Evolutionary conservation across 169 alveolate species (phyloP).

Genomic region (Cryptosporidium meleagridis): DNA sequence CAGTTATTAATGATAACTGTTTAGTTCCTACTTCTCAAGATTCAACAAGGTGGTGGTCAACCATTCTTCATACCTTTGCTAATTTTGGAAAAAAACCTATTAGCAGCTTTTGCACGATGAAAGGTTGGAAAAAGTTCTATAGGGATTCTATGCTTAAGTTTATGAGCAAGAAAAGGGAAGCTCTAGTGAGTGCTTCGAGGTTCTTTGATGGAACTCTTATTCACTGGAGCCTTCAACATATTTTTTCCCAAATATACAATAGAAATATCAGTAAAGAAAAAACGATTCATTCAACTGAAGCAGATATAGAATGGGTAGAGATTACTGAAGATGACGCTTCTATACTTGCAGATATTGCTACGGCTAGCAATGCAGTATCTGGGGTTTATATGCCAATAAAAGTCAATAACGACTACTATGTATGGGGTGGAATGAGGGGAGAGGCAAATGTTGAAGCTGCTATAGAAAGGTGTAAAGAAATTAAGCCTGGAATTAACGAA

Average conservation of each 20-base stretch:
- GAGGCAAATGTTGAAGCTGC: constrained; percentile 66
- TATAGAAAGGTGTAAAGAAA: constrained; percentile 61
- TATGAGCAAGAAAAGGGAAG: constrained; percentile 35
- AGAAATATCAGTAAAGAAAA: neutral
- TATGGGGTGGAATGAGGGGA: constrained; percentile 74
- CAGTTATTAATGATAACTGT: constrained; percentile 40
- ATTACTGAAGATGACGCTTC: constrained; percentile 27
- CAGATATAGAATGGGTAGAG: constrained; percentile 14
- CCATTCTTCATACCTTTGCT: constrained; percentile 42
- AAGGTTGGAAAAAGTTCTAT: constrained; percentile 55
- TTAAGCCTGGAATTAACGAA: constrained; percentile 44
- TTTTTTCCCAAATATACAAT: constrained; percentile 13
- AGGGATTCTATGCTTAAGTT: constrained; percentile 28
- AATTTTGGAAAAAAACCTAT: constrained; percentile 62
- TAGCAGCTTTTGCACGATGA: constrained; percentile 42
- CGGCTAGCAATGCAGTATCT: constrained; percentile 69
- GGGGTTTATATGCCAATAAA: constrained; percentile 61
- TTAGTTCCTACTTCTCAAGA: constrained; percentile 58
- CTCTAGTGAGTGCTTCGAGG: constrained; percentile 61
- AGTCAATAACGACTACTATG: constrained; percentile 43
- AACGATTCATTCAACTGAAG: neutral
- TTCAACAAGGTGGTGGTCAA: constrained; percentile 66
- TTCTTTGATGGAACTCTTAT: constrained; percentile 60
- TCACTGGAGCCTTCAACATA: constrained; percentile 44
- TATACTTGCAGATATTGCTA: constrained; percentile 36